phyloP scores from a whole-genome alignment of 1,284 basidiomycete species.

The Microbotryomycetes sp. region DNA sequence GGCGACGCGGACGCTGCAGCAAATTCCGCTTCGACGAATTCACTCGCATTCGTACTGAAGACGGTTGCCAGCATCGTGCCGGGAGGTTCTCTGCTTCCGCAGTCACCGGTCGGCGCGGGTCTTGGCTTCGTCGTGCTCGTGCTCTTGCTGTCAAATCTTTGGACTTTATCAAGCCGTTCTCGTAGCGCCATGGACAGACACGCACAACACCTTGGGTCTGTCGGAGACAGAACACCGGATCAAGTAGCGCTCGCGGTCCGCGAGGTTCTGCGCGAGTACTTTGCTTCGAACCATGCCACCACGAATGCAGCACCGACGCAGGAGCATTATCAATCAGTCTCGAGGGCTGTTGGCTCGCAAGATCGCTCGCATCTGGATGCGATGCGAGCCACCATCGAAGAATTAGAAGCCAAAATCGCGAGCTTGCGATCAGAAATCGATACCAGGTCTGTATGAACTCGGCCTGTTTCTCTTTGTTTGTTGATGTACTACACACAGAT shows the following conservation, averaged over 20 bases:
- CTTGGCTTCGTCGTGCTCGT: constrained; percentile 38
- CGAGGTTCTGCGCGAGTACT: constrained; percentile 40
- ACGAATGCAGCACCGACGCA: not conserved
- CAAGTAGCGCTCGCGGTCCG: constrained; percentile 40
- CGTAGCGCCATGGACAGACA: constrained; percentile 10
- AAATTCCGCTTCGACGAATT: not conserved
- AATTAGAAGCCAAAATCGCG: not conserved
- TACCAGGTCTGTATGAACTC: too few species aligned
- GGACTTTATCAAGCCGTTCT: constrained; percentile 32
- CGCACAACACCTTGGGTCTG: constrained; percentile 20
- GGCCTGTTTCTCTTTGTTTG: too few species aligned
- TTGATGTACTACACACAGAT: not conserved
- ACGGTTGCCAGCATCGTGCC: not conserved
- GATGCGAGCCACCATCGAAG: not conserved
- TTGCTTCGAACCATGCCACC: constrained; percentile 11
- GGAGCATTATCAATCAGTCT: too few species aligned
- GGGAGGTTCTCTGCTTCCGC: not conserved
- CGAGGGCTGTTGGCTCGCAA: too few species aligned
- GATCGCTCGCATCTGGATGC: not conserved
- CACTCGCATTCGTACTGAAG: not conserved
- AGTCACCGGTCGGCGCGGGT: constrained; percentile 12
- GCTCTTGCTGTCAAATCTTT: constrained; percentile 43
- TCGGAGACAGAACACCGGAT: constrained; percentile 28
- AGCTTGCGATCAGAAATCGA: too few species aligned
- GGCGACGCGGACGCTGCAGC: not conserved